Conservation (phyloP, 1,284 basidiomycete species). For the Taiwanofungus camphoratus region DNA sequence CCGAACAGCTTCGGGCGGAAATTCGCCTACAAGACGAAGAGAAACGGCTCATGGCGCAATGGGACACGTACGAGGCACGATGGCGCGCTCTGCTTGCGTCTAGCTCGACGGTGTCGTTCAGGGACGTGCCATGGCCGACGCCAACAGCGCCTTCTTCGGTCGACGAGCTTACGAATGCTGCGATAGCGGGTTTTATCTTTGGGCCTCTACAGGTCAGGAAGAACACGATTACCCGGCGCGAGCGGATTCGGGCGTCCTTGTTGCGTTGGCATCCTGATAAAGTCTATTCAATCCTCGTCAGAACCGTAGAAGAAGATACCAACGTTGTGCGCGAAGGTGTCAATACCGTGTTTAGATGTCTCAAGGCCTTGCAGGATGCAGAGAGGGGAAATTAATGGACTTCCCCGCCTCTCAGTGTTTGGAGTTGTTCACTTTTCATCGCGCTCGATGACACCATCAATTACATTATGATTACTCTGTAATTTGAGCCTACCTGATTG, state of each 20-base stretch:
- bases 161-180: constrained; percentile 36
- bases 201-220: constrained; percentile 38
- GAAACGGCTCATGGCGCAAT: constrained; percentile 30
- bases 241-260: constrained; percentile 52
- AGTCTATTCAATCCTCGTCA: constrained; percentile 43
- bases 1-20: constrained; percentile 38
- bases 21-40: constrained; percentile 37
- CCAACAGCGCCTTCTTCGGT: constrained; percentile 22
- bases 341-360: constrained; percentile 28
- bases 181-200: constrained; percentile 50
- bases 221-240: constrained; percentile 38
- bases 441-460: neutral
- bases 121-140: constrained; percentile 59
- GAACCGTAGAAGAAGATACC: constrained; percentile 46
- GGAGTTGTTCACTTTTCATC: neutral
- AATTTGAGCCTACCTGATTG: neutral
- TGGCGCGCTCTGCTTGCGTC: constrained; percentile 36
- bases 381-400: constrained; percentile 7
- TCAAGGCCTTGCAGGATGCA: constrained; percentile 28
- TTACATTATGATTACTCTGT: neutral
- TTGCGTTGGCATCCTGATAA: constrained; percentile 76
- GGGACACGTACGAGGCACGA: constrained; percentile 45
- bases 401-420: neutral
- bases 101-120: constrained; percentile 28
- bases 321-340: constrained; percentile 42